Percentiles rank a stretch among this genome's conserved stretches.
Evolutionary conservation across 176 grass and related monocot genomes (phyloP).

Genomic region (Cenchrus americanus): DNA sequence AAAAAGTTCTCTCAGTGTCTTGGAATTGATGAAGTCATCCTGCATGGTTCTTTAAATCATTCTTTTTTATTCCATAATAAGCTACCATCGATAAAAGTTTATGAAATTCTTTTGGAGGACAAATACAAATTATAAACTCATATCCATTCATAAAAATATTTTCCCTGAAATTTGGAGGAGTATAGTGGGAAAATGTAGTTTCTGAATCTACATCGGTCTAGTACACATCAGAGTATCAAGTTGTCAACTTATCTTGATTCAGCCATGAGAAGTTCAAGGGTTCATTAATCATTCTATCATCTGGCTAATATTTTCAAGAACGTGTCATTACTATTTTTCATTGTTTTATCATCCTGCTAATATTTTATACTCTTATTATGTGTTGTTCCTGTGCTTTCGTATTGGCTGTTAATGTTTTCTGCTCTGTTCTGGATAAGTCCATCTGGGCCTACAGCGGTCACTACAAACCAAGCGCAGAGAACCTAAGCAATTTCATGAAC

Average conservation of each 20-base stretch:
- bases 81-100: neutral
- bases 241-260: neutral
- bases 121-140: neutral
- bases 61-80: neutral
- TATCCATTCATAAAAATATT: neutral
- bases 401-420: neutral
- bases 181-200: neutral
- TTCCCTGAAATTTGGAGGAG: too few relatives aligned
- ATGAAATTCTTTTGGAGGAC: neutral
- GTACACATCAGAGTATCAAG: neutral
- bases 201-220: neutral
- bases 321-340: too few relatives aligned
- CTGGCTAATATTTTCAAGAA: neutral
- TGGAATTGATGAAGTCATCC: neutral
- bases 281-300: neutral
- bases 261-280: neutral
- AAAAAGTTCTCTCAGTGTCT: neutral
- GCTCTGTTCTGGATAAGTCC: constrained; percentile 47
- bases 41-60: neutral
- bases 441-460: constrained; percentile 94
- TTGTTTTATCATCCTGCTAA: neutral
- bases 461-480: constrained; percentile 79
- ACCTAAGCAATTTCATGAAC: constrained; percentile 62
- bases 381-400: neutral
- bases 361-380: neutral